phyloP scores from a whole-genome alignment of 2,329 filamentous ascomycete species.

The Zymoseptoria ardabiliae region DNA sequence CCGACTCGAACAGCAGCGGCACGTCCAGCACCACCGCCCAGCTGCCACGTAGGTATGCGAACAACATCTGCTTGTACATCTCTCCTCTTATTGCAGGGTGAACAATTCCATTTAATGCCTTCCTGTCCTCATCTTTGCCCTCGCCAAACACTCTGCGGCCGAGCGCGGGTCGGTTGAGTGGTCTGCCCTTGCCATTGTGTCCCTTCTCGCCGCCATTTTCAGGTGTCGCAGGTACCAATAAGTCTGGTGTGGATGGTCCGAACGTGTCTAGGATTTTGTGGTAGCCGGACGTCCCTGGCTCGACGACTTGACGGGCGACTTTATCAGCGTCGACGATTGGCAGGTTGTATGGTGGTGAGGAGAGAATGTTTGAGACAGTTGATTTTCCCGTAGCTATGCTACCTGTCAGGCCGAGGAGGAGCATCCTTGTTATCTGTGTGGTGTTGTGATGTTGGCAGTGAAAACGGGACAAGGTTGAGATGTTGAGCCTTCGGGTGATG shows the following conservation, averaged over 20 bases:
- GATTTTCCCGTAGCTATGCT: constrained; percentile 98
- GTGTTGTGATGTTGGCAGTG: not conserved
- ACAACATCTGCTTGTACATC: constrained; percentile 69
- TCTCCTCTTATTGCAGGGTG: constrained; percentile 81
- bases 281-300: constrained; percentile 83
- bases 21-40: constrained; percentile 93
- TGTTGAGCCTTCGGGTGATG: not conserved
- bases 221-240: constrained; percentile 57
- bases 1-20: constrained; percentile 82
- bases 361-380: constrained; percentile 79
- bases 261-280: constrained; percentile 76
- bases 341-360: constrained; percentile 70
- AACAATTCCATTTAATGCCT: constrained; percentile 78
- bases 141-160: constrained; percentile 82
- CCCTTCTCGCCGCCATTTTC: constrained; percentile 43
- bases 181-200: constrained; percentile 55
- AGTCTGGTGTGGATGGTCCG: constrained; percentile 71
- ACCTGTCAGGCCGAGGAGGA: constrained; percentile 90
- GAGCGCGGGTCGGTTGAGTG: constrained; percentile 78
- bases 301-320: constrained; percentile 85
- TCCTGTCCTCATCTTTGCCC: constrained; percentile 64
- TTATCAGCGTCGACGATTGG: constrained; percentile 92
- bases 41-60: constrained; percentile 63
- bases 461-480: not conserved
- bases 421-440: constrained; percentile 50